Evolutionary conservation across 225 moss, liverwort and hornwort species (phyloP).

Genomic region (Polytrichum commune): DNA sequence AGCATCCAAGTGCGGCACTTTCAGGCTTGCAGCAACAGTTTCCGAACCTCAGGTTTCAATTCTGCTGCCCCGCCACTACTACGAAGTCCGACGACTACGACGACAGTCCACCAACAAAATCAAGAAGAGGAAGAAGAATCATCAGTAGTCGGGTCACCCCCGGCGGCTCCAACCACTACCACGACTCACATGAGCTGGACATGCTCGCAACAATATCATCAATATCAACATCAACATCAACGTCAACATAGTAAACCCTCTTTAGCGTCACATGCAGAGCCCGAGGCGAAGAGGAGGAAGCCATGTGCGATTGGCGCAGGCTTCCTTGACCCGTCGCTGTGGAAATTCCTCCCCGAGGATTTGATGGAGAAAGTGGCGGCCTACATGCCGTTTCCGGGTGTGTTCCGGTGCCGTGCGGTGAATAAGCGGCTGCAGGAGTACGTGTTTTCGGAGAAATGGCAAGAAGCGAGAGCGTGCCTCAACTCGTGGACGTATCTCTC

Average conservation of each 20-base stretch:
- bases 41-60: slow-evolving; percentile 36
- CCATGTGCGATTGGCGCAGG: slow-evolving; percentile 10
- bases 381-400: slow-evolving; percentile 25
- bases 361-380: slow-evolving; percentile 28
- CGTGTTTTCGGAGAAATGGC: slow-evolving; percentile 38
- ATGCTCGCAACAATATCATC: background rate
- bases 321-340: slow-evolving; percentile 27
- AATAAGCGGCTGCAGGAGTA: slow-evolving; percentile 27
- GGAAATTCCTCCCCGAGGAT: slow-evolving; percentile 35
- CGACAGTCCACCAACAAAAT: background rate
- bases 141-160: too few relatives aligned
- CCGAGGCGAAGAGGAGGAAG: slow-evolving; percentile 29
- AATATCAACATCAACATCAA: too few relatives aligned
- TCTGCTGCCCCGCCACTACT: slow-evolving; percentile 11
- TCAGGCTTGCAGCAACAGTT: slow-evolving; percentile 18
- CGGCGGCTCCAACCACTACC: background rate
- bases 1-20: slow-evolving; percentile 7
- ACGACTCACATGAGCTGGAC: slow-evolving; percentile 9
- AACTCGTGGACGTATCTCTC: slow-evolving; percentile 24
- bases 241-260: too few relatives aligned
- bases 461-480: slow-evolving; percentile 28
- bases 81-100: background rate
- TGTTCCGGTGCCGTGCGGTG: slow-evolving; percentile 30
- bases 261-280: background rate
- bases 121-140: too few relatives aligned